Conservation (phyloP, 1,139 yeast genomes). For the Saccharomyces pastorianus region DNA sequence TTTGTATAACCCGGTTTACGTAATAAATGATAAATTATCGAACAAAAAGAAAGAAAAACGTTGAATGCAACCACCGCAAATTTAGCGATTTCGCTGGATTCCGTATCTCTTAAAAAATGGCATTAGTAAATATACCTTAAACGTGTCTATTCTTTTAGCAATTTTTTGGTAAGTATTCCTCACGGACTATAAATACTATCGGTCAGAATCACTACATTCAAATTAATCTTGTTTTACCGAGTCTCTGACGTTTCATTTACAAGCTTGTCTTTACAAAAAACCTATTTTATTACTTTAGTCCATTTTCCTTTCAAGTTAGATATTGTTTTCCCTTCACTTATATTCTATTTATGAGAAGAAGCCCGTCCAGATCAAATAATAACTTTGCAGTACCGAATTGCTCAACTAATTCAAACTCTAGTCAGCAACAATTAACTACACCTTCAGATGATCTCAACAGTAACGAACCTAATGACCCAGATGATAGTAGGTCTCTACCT, state of each 20-base stretch:
- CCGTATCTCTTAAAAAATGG: not conserved
- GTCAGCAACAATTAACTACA: constrained; percentile 26
- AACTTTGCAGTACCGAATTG: constrained; percentile 25
- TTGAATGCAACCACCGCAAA: constrained; percentile 1
- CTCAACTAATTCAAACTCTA: constrained; percentile 37
- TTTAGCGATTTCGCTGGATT: not conserved
- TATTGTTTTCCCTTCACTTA: constrained; percentile 1
- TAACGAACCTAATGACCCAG: constrained; percentile 33
- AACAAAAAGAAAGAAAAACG: not conserved
- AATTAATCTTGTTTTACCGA: not conserved
- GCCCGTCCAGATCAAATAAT: constrained; percentile 31
- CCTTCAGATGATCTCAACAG: constrained; percentile 24
- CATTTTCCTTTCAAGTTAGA: not conserved
- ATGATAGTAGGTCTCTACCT: constrained; percentile 32
- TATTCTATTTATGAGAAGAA: constrained; percentile 25
- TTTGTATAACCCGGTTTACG: not conserved
- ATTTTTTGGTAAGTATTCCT: not conserved
- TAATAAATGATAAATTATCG: not conserved
- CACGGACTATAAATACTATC: not conserved
- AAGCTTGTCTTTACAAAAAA: not conserved
- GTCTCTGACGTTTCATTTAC: not conserved
- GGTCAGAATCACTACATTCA: not conserved
- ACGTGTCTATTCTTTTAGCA: not conserved
- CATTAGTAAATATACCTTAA: not conserved
- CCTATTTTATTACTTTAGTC: not conserved